Evolutionary conservation across 495 filamentous ascomycete species (phyloP).

Genomic region (Bacidia rubella): DNA sequence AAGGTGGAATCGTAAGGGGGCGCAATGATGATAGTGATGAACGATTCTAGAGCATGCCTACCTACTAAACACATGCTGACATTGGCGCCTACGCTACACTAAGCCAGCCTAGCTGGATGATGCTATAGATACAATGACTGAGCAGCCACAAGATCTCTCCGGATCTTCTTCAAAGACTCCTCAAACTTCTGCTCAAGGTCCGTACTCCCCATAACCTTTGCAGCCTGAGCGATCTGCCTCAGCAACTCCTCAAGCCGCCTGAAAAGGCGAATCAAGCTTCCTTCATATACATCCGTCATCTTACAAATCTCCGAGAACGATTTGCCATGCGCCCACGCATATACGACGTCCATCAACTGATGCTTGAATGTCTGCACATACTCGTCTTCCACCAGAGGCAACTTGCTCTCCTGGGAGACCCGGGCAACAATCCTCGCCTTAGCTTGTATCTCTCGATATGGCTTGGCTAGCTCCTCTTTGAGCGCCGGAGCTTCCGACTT

Average conservation of each 20-base stretch:
- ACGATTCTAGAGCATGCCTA: too few relatives aligned
- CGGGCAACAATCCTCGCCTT: constrained; percentile 82
- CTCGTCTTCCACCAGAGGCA: constrained; percentile 81
- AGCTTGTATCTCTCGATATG: constrained; percentile 68
- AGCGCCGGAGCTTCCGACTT: constrained; percentile 58
- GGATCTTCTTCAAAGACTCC: constrained; percentile 64
- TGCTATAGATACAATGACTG: constrained; percentile 75
- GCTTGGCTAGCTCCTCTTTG: constrained; percentile 72
- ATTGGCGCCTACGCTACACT: too few relatives aligned
- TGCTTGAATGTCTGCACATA: constrained; percentile 78
- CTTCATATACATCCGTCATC: constrained; percentile 98
- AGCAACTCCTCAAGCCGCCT: constrained; percentile 87
- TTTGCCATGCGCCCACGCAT: constrained; percentile 83
- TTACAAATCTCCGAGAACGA: constrained; percentile 93
- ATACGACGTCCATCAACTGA: constrained; percentile 92
- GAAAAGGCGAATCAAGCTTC: constrained; percentile 89
- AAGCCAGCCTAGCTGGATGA: too few relatives aligned
- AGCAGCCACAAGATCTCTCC: constrained; percentile 83
- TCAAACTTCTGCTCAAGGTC: constrained; percentile 87
- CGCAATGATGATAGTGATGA: too few relatives aligned
- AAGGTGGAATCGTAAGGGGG: too few relatives aligned
- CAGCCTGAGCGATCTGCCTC: constrained; percentile 93
- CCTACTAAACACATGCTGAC: too few relatives aligned
- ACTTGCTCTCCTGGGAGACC: constrained; percentile 82
- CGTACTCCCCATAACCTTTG: constrained; percentile 94